Evolutionary conservation across 805 yeast species (phyloP).

Genomic region (Candida manassasensis): DNA sequence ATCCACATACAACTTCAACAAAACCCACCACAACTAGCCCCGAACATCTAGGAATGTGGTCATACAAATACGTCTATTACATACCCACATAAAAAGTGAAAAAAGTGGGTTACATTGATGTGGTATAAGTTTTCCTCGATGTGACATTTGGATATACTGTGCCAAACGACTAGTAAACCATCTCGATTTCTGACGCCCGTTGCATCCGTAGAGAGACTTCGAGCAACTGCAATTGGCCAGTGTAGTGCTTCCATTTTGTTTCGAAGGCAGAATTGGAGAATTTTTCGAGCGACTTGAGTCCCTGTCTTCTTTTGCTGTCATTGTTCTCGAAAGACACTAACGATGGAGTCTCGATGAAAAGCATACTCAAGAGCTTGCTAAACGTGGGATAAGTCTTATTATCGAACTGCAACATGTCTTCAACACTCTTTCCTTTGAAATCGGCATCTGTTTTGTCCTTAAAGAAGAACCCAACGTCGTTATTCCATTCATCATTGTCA

Average conservation of each 20-base stretch:
- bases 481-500: slow-evolving; percentile 21
- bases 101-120: no score
- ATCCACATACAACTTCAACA: no score
- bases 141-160: no score
- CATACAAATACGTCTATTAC: no score
- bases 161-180: slow-evolving; percentile 22
- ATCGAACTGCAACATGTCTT: slow-evolving; percentile 4
- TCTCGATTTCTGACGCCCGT: slow-evolving; percentile 21
- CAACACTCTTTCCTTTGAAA: slow-evolving; percentile 20
- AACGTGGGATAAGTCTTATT: slow-evolving; percentile 38
- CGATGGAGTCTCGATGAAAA: slow-evolving; percentile 32
- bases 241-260: slow-evolving; percentile 43
- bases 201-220: slow-evolving; percentile 27
- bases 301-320: slow-evolving; percentile 42
- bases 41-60: no score
- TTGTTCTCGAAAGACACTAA: slow-evolving; percentile 28
- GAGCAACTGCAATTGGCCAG: slow-evolving; percentile 14
- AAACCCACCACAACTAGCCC: no score
- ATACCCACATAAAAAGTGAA: no score
- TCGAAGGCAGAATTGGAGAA: slow-evolving; percentile 63
- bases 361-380: slow-evolving; percentile 42
- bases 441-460: slow-evolving; percentile 71
- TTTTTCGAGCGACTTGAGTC: slow-evolving; percentile 37
- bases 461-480: slow-evolving; percentile 77
- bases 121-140: no score